phyloP scores from a whole-genome alignment of 805 yeast species.

The Yamadazyma philogaea region DNA sequence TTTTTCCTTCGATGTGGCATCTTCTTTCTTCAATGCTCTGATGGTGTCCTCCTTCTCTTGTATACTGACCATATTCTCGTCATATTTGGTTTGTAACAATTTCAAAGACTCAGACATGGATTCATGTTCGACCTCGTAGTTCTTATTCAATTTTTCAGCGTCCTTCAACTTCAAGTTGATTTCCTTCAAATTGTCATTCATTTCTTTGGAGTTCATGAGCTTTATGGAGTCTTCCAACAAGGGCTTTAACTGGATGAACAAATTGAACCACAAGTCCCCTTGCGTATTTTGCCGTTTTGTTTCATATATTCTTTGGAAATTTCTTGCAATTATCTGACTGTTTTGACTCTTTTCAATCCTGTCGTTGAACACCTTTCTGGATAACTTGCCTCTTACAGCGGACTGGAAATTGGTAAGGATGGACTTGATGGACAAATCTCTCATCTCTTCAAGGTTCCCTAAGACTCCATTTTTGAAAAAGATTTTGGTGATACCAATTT shows the following conservation, averaged over 20 bases:
- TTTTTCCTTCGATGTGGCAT: slow-evolving; percentile 22
- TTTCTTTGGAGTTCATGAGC: slow-evolving; percentile 53
- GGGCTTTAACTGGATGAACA: slow-evolving; percentile 73
- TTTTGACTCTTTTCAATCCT: slow-evolving; percentile 65
- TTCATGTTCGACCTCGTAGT: slow-evolving; percentile 32
- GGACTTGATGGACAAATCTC: slow-evolving; percentile 60
- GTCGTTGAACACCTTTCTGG: slow-evolving; percentile 46
- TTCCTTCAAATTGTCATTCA: slow-evolving; percentile 53
- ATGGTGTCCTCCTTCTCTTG: slow-evolving; percentile 48
- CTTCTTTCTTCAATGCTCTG: slow-evolving; percentile 40
- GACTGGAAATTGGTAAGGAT: slow-evolving; percentile 64
- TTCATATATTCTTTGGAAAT: slow-evolving; percentile 51
- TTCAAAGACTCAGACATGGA: slow-evolving; percentile 38
- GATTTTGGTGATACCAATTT: slow-evolving; percentile 68
- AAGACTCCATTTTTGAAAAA: slow-evolving; percentile 76
- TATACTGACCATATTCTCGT: slow-evolving; percentile 28
- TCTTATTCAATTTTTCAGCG: slow-evolving; percentile 27
- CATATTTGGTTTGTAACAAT: slow-evolving; percentile 33
- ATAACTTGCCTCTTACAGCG: slow-evolving; percentile 57
- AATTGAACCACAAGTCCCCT: slow-evolving; percentile 74
- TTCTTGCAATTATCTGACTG: slow-evolving; percentile 61
- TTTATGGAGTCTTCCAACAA: slow-evolving; percentile 62
- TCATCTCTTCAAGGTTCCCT: slow-evolving; percentile 71
- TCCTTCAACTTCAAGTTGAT: slow-evolving; percentile 45
- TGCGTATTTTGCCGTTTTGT: slow-evolving; percentile 22